Evolutionary conservation across 2,329 filamentous ascomycete species (phyloP), one percentile per base, ranked within the genome.

Genomic region (Nemania bipapillata): DNA sequence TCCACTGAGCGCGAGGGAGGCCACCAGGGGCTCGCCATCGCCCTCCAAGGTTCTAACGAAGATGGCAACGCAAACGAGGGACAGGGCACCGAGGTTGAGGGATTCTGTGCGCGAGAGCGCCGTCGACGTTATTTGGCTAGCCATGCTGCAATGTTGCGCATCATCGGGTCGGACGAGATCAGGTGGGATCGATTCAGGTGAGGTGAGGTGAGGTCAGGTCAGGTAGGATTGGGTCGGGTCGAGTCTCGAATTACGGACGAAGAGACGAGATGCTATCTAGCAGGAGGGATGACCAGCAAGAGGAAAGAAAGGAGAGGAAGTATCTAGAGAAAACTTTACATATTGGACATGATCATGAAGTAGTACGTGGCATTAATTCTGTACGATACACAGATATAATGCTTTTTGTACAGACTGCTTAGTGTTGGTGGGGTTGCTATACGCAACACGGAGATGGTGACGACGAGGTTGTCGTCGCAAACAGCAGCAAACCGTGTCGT

Each of bases 11-110:
- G 94, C 93, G 65, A 97, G 84, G 0, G 93, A 97, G 9, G 94
- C 95, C 73, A 96, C 86, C 75, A 99, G 87, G 42, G 96, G 95
- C 74, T 96, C 93, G 73, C 94, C 94, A 80, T 97, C 92, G 73
- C 75, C 79, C 68, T 90, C 88, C 77, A 97, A 91, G 45, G 93
- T 93, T 79, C 95, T 95, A 71, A 87, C 84, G 71, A 98, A 86
- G 72, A 97, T 85, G 66, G 89, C 89, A 73, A 92, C 79, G 76
- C 92, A 93, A 64, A 88, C 89, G 72, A 89, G 85, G 52, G 89
- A 87, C 64, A 97, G 82, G 20, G 89, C 83, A 72, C 91, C 76
- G 70, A 90, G 86, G 61, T 80, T 80, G 71, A 87, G 76, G n/a
- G 84, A 82, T 79, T 90, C 88, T 60, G 78, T 78, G 70, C 79